Base-by-base conservation (phyloP, 345 rosid genomes). In the Arabidopsis arenosa region DNA sequence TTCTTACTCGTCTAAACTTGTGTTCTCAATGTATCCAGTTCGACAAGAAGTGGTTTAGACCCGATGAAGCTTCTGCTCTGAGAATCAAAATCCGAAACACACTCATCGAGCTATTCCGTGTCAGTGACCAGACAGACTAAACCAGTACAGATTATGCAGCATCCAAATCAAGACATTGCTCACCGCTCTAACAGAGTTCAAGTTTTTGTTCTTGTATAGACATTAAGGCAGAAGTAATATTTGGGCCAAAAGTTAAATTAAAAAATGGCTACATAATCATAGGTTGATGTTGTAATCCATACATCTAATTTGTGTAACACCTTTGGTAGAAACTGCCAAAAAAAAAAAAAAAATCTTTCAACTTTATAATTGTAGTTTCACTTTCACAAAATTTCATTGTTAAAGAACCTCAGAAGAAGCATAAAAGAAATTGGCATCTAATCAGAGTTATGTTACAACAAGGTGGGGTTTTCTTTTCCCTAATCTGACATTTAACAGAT, bases 31-130 rank as follows among this genome's bases (percentile, higher is more conserved):
- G 63, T 5, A 18, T 67, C n/a, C 70, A 95, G 99, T 88, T 95
- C 69, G 90, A 96, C 79, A 87, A 82, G 82, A 74, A 75, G 56
- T 92, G 99, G 99, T 95, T 95, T 81, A 85, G 65, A 75, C 97
- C 97, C 2, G 88, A 88, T 79, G 88, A 90, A 71, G 98, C 99
- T 62, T 92, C 97, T 33, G 82, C 84, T 35, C 75, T 95, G 88
- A 89, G 98, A 78, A 61, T 4, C 69, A 88, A 84, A 85, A 90
- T 95, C 73, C 75, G 78, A 44, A 79, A 80, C 9, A 68, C 85
- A 59, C 94, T 95, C 23, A 9, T 78, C 60, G 61, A 81, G 48
- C 86, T 86, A 65, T 91, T 95, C 70, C 61, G 66, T 64, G 76
- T 41, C 26, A 80, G 83, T 56, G 70, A 41, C 28, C 49, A 78